These are phyloP conservation scores for Talaromyces sp. DNA, from an alignment of 2,329 filamentous ascomycete genomes.

Conservation along the genomic window DNA sequence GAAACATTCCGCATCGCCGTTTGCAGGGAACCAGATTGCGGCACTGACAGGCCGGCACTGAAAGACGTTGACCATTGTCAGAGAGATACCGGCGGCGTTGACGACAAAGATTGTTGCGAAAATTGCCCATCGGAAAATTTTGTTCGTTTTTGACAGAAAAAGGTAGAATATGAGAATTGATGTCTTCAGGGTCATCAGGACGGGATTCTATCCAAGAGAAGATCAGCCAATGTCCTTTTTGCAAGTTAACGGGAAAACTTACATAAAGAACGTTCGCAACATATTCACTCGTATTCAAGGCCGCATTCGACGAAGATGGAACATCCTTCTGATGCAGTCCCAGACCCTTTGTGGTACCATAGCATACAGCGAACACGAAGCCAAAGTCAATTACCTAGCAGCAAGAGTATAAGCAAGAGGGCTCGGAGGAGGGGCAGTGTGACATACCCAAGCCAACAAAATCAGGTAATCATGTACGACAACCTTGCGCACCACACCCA, in stretches of 20 bases:
- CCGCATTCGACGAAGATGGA: constrained; percentile 21
- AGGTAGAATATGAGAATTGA: constrained; percentile 92
- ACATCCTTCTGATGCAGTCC: constrained; percentile 41
- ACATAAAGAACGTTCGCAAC: constrained; percentile 58
- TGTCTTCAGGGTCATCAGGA: constrained; percentile 84
- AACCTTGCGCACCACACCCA: constrained; percentile 65
- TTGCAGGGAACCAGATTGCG: constrained; percentile 54
- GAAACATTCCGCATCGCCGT: constrained; percentile 49
- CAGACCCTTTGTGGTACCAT: constrained; percentile 39
- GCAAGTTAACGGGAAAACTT: constrained; percentile 21
- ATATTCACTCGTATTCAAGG: constrained; percentile 50
- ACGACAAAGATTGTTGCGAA: constrained; percentile 72
- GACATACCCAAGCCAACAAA: constrained; percentile 64
- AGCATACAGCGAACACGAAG: constrained; percentile 44
- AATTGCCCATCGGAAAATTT: constrained; percentile 73
- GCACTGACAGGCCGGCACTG: constrained; percentile 74
- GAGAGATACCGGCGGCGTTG: constrained; percentile 68
- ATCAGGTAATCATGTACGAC: constrained; percentile 79
- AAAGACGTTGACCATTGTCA: constrained; percentile 82
- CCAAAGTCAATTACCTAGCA: constrained; percentile 40
- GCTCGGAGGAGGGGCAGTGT: constrained; percentile 3
- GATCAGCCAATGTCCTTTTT: constrained; percentile 5
- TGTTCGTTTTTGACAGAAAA: constrained; percentile 71
- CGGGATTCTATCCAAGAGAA: constrained; percentile 61
- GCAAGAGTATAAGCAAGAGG: background rate